Conservation (phyloP, 805 yeast genomes). For the Metschnikowia vanudenii region DNA sequence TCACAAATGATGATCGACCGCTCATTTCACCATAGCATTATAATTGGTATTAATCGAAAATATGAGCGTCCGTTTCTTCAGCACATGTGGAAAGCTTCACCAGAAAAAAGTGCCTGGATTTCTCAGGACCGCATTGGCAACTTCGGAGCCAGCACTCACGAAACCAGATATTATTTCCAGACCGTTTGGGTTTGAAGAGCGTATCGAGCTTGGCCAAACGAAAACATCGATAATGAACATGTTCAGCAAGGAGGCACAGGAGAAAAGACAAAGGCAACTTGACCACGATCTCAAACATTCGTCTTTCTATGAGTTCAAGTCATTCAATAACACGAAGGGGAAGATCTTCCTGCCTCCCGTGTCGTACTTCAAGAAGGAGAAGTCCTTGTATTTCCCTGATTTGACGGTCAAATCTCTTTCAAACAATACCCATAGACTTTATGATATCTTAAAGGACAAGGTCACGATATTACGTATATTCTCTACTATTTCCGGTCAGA, state of each 20-base stretch:
- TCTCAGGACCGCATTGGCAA: slow-evolving; percentile 35
- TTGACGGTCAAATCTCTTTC: slow-evolving; percentile 55
- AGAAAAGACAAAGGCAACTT: slow-evolving; percentile 36
- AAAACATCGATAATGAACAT: slow-evolving; percentile 17
- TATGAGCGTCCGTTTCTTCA: slow-evolving; percentile 13
- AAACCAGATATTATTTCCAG: slow-evolving; percentile 30
- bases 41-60: background rate
- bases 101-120: slow-evolving; percentile 32
- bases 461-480: slow-evolving; percentile 64
- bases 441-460: slow-evolving; percentile 44
- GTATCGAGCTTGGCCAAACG: slow-evolving; percentile 15
- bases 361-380: slow-evolving; percentile 71
- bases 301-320: slow-evolving; percentile 43
- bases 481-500: slow-evolving; percentile 69
- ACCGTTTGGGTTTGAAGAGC: slow-evolving; percentile 39
- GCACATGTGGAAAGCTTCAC: slow-evolving; percentile 5
- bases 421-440: slow-evolving; percentile 36
- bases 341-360: slow-evolving; percentile 81
- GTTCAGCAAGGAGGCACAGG: slow-evolving; percentile 37
- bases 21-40: background rate
- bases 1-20: background rate
- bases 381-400: slow-evolving; percentile 81
- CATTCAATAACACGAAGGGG: slow-evolving; percentile 64
- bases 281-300: slow-evolving; percentile 45
- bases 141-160: slow-evolving; percentile 39